phyloP scores from a whole-genome alignment of 2,329 filamentous ascomycete genomes.

The Colletotrichum sp. region DNA sequence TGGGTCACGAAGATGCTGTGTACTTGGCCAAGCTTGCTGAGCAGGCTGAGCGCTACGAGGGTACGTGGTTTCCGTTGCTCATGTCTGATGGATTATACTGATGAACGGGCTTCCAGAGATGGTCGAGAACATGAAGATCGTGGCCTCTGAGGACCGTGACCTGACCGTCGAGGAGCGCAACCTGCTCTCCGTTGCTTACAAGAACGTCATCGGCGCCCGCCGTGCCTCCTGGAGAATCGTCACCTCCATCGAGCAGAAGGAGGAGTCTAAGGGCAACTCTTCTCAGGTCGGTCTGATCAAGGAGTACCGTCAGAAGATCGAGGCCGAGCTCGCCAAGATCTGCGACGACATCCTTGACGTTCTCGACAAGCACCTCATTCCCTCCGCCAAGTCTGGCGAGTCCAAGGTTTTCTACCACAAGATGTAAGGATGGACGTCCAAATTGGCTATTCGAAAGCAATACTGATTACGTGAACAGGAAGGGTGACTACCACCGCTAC shows the following conservation, averaged over 20 bases:
- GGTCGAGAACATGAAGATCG: conserved; percentile 99
- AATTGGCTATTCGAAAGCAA: neutral
- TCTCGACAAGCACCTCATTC: conserved; percentile 91
- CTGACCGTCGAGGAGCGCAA: conserved; percentile 95
- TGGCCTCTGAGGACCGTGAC: conserved; percentile 85
- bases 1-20: conserved; percentile 99
- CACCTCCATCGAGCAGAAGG: conserved; percentile 98
- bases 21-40: conserved; percentile 99
- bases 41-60: conserved; percentile 99
- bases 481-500: conserved; percentile 99
- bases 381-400: conserved; percentile 92
- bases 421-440: conserved; percentile 70
- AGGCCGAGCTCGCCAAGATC: conserved; percentile 95
- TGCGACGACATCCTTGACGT: conserved; percentile 97
- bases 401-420: conserved; percentile 99
- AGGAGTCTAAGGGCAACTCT: conserved; percentile 98
- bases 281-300: conserved; percentile 90
- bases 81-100: neutral
- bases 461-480: conserved; percentile 62
- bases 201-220: conserved; percentile 97
- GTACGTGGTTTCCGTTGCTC: conserved; percentile 56
- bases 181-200: conserved; percentile 96
- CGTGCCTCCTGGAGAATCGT: conserved; percentile 99
- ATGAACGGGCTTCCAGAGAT: conserved; percentile 70
- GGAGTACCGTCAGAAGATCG: conserved; percentile 99